Evolutionary conservation across 2,329 filamentous ascomycete species (phyloP).

Genomic region (Zymoseptoria pseudotritici): DNA sequence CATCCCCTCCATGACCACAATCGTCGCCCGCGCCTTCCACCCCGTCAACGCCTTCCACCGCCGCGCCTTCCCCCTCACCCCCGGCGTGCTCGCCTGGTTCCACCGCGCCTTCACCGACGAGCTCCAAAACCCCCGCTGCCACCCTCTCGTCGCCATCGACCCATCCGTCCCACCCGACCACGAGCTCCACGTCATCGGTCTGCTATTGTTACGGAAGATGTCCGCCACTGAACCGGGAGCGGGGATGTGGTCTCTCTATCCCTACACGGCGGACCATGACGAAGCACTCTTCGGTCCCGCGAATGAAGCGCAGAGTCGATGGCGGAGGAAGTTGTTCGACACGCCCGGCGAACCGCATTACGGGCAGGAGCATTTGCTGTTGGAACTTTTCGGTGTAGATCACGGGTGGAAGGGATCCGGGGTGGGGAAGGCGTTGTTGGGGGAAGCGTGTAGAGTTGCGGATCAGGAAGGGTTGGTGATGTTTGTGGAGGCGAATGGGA

Average conservation of each 20-base stretch:
- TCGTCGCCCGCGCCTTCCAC: conserved; percentile 24
- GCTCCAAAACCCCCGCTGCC: conserved; percentile 9
- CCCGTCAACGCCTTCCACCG: conserved; percentile 19
- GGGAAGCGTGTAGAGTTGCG: conserved; percentile 16
- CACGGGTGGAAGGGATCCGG: conserved; percentile 14
- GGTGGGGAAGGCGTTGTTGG: conserved; percentile 16
- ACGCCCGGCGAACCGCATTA: conserved; percentile 1
- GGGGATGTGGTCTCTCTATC: conserved; percentile 11
- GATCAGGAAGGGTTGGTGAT: conserved; percentile 12
- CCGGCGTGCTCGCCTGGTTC: conserved; percentile 18
- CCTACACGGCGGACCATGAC: conserved; percentile 18
- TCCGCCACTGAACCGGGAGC: conserved; percentile 2
- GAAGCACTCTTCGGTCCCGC: conserved; percentile 1
- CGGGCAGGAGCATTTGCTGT: neutral
- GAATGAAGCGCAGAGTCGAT: conserved; percentile 4
- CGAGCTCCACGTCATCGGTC: conserved; percentile 4
- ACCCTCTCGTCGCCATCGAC: conserved; percentile 13
- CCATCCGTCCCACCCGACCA: neutral
- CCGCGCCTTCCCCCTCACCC: conserved; percentile 18
- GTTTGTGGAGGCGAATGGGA: conserved; percentile 23
- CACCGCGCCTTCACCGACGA: conserved; percentile 13
- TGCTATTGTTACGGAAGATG: conserved; percentile 16
- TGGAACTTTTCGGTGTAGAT: conserved; percentile 24
- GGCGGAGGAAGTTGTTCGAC: conserved; percentile 2
- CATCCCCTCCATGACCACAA: conserved; percentile 18